Percentiles rank a stretch among this genome's conserved stretches.
Conservation (phyloP, 257 asterid species). For the Cruciata laevipes region DNA sequence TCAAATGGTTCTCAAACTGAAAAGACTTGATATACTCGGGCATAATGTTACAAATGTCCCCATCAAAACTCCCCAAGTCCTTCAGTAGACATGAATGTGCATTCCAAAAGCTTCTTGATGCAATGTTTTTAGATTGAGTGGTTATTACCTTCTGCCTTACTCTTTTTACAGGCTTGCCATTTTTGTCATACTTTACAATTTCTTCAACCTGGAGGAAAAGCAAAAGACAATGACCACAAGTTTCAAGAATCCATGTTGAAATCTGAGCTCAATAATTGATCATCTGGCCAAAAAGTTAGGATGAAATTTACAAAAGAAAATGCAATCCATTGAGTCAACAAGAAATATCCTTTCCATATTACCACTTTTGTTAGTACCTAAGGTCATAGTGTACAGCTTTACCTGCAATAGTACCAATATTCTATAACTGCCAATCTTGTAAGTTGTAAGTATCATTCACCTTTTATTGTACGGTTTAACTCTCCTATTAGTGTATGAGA, state of each 20-base stretch:
- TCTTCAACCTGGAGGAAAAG: constrained; percentile 45
- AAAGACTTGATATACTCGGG: constrained; percentile 60
- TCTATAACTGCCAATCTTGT: background rate
- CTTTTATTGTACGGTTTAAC: too few species aligned
- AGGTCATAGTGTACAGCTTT: background rate
- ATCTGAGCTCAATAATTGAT: background rate
- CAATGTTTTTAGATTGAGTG: constrained; percentile 54
- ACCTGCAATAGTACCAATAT: background rate
- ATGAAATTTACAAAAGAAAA: background rate
- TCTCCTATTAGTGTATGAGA: too few species aligned
- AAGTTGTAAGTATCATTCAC: background rate
- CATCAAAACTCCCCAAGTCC: constrained; percentile 54
- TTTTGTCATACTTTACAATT: constrained; percentile 53
- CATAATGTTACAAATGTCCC: constrained; percentile 42
- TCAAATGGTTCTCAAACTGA: constrained; percentile 48
- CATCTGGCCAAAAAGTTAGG: background rate
- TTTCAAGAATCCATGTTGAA: background rate
- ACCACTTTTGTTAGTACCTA: too few species aligned
- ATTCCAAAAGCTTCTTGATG: constrained; percentile 73
- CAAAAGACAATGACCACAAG: background rate
- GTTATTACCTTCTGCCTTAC: constrained; percentile 40
- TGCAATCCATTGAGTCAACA: background rate
- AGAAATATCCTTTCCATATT: background rate
- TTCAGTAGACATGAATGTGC: constrained; percentile 33
- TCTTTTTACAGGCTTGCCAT: constrained; percentile 69